Percentiles rank a stretch among this genome's conserved stretches.
phyloP scores from a whole-genome alignment of 2,329 filamentous ascomycete genomes.

The Nemania abortiva region DNA sequence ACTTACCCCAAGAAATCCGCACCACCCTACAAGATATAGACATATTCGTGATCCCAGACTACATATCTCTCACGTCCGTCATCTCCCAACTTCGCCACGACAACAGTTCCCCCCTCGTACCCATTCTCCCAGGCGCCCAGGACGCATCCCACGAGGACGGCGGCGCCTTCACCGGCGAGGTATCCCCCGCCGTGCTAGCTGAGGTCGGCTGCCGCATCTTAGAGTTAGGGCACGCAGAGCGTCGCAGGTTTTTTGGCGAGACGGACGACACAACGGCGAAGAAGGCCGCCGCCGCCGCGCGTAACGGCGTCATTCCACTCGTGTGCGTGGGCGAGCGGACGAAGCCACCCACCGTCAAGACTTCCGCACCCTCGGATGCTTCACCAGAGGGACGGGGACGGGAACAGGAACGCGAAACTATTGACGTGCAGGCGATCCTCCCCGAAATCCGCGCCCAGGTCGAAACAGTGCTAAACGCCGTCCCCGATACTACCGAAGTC shows the following conservation, averaged over 20 bases:
- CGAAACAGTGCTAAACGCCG: slow-evolving; percentile 68
- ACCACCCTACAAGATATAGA: slow-evolving; percentile 46
- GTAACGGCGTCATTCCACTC: slow-evolving; percentile 79
- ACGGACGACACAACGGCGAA: slow-evolving; percentile 74
- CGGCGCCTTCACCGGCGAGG: slow-evolving; percentile 83
- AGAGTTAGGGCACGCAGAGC: slow-evolving; percentile 85
- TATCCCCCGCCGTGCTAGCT: slow-evolving; percentile 75
- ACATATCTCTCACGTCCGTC: slow-evolving; percentile 72
- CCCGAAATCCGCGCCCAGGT: slow-evolving; percentile 76
- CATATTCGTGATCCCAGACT: slow-evolving; percentile 83
- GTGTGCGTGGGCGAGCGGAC: slow-evolving; percentile 82
- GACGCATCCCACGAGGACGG: slow-evolving; percentile 77
- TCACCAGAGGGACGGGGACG: neutral
- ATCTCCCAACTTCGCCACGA: slow-evolving; percentile 63
- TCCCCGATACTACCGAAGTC: slow-evolving; percentile 74
- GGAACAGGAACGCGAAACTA: slow-evolving; percentile 51
- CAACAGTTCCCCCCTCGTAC: slow-evolving; percentile 57
- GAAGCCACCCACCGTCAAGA: slow-evolving; percentile 49
- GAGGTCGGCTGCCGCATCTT: slow-evolving; percentile 78
- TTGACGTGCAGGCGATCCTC: slow-evolving; percentile 66
- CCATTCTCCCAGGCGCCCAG: slow-evolving; percentile 78
- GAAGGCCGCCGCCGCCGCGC: slow-evolving; percentile 76
- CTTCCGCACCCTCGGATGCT: slow-evolving; percentile 51
- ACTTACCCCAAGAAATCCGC: slow-evolving; percentile 51
- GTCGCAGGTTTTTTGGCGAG: slow-evolving; percentile 78